A percentile compares a stretch with the other conserved stretches of the same genome.
phyloP scores from a whole-genome alignment of 495 filamentous ascomycete genomes.

The Aspergillus nanangensis region DNA sequence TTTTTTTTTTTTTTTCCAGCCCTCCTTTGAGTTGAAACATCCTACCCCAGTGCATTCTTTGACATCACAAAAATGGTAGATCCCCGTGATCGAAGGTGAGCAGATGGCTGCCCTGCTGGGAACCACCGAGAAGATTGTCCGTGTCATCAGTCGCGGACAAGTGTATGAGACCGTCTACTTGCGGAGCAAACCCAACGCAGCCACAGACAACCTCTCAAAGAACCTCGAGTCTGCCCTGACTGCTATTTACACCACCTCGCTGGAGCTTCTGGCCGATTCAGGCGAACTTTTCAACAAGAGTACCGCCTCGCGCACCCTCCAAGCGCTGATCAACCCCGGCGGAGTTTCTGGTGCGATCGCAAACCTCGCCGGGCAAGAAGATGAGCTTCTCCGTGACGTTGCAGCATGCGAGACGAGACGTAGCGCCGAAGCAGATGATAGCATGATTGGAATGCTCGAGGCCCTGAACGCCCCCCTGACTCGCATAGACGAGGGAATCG shows the following conservation, averaged over 20 bases:
- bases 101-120: constrained; percentile 16
- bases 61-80: constrained; percentile 1
- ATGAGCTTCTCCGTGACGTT: constrained; percentile 6
- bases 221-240: constrained; percentile 8
- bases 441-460: constrained; percentile 4
- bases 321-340: constrained; percentile 13
- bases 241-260: constrained; percentile 4
- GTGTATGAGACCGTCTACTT: constrained; percentile 12
- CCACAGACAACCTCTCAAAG: constrained; percentile 1
- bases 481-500: constrained; percentile 4
- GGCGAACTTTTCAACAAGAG: constrained; percentile 1
- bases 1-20: not conserved
- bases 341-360: constrained; percentile 1
- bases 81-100: constrained; percentile 14
- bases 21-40: too few species aligned
- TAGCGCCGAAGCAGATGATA: constrained; percentile 4
- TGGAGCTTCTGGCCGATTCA: constrained; percentile 10
- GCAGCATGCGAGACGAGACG: constrained; percentile 4
- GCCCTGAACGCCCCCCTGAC: not conserved
- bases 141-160: constrained; percentile 15
- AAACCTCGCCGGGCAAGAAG: constrained; percentile 3
- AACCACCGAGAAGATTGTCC: constrained; percentile 13
- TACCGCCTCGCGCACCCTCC: constrained; percentile 7
- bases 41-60: too few species aligned
- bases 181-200: not conserved